phyloP scores from a whole-genome alignment of 257 asterid species.

The Capsicum chinense region DNA sequence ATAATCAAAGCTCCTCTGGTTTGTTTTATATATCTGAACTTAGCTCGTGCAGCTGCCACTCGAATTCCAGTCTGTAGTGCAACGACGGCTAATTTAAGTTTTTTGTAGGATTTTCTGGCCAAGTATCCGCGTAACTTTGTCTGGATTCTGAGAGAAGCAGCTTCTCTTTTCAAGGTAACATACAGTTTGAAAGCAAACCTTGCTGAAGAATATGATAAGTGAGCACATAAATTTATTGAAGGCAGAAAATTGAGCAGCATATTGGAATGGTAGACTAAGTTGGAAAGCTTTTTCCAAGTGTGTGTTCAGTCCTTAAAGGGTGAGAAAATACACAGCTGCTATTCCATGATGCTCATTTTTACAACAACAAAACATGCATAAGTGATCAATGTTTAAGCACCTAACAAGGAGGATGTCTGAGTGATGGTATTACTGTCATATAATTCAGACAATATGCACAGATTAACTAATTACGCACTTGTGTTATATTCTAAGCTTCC shows the following conservation, averaged over 20 bases:
- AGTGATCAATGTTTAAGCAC: neutral
- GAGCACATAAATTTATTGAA: constrained; percentile 10
- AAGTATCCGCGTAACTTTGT: constrained; percentile 73
- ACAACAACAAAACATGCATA: neutral
- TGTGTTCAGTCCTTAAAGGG: neutral
- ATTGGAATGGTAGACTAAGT: constrained; percentile 10
- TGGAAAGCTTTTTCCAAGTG: neutral
- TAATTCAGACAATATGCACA: neutral
- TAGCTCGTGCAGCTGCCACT: constrained; percentile 73
- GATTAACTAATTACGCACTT: neutral
- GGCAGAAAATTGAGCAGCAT: constrained; percentile 6
- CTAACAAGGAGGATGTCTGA: constrained; percentile 5
- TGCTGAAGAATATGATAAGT: constrained; percentile 51
- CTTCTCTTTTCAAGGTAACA: constrained; percentile 63
- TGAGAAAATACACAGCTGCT: neutral
- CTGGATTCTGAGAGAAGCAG: constrained; percentile 86
- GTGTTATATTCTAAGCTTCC: neutral
- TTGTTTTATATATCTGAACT: constrained; percentile 67
- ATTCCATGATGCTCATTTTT: constrained; percentile 13
- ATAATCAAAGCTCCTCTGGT: constrained; percentile 67
- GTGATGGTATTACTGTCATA: constrained; percentile 8
- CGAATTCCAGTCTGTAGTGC: constrained; percentile 79
- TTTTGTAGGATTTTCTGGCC: constrained; percentile 61
- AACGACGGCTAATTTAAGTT: constrained; percentile 59
- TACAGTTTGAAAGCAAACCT: constrained; percentile 69